Percentiles rank a stretch among this genome's conserved stretches.
Conservation (phyloP, 257 asterid species). For the Gentiana macrophylla region DNA sequence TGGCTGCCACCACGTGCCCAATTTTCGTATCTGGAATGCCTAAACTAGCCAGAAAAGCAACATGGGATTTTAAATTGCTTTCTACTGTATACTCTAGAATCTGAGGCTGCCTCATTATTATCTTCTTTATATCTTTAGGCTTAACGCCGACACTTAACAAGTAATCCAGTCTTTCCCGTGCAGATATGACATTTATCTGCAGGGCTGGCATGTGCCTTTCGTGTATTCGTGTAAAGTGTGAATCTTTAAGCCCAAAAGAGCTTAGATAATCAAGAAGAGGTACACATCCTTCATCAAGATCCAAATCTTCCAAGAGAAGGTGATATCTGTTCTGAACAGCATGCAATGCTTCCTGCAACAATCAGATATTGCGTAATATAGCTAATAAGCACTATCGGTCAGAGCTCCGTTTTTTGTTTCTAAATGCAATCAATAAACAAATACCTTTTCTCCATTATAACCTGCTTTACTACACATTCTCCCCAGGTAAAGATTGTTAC, state of each 20-base stretch:
- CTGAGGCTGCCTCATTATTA: conserved; percentile 88
- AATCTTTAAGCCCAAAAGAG: conserved; percentile 71
- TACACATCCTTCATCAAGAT: conserved; percentile 64
- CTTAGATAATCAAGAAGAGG: conserved; percentile 81
- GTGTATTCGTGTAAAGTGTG: conserved; percentile 77
- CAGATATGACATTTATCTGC: conserved; percentile 74
- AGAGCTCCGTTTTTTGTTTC: conserved; percentile 10
- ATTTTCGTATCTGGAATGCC: conserved; percentile 83
- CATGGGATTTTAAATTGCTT: conserved; percentile 79
- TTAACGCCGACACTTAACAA: conserved; percentile 76
- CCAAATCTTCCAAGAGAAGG: conserved; percentile 60
- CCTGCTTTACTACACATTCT: conserved; percentile 10
- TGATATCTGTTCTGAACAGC: conserved; percentile 31
- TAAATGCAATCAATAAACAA: conserved; percentile 2
- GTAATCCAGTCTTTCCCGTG: conserved; percentile 67
- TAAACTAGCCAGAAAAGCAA: conserved; percentile 55
- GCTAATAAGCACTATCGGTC: conserved; percentile 1
- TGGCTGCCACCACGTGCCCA: conserved; percentile 71
- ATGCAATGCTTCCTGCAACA: conserved; percentile 38
- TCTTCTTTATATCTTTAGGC: conserved; percentile 65
- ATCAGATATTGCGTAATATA: conserved; percentile 4
- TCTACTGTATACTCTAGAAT: conserved; percentile 76
- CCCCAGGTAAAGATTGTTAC: conserved; percentile 13
- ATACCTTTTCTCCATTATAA: conserved; percentile 34
- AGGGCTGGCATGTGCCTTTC: conserved; percentile 96